Conservation (phyloP, 805 yeast genomes). For the Phaffomyces thermotolerans region DNA sequence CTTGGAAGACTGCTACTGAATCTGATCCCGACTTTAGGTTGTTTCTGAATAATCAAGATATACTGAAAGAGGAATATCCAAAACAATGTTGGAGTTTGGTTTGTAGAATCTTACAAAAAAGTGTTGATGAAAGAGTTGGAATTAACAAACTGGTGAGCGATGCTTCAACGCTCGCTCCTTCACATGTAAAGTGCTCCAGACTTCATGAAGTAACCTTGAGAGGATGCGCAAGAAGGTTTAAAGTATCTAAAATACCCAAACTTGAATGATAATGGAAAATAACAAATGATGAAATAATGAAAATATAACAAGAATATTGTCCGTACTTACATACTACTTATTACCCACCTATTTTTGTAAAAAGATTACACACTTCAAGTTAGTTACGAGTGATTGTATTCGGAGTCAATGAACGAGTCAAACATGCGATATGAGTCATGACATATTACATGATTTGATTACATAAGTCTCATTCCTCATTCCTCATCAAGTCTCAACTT, state of each 20-base stretch:
- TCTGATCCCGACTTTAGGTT: conserved; percentile 23
- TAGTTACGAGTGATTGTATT: no score
- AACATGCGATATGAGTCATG: no score
- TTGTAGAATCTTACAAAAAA: conserved; percentile 2
- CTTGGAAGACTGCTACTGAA: conserved; percentile 41
- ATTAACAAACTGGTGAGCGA: conserved; percentile 6
- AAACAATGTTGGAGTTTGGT: conserved; percentile 2
- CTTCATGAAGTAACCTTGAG: conserved; percentile 7
- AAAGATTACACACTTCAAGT: no score
- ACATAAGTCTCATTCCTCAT: no score
- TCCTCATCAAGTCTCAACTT: no score
- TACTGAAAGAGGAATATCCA: conserved; percentile 6
- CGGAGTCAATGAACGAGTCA: neutral
- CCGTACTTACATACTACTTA: no score
- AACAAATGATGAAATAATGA: no score
- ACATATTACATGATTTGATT: no score
- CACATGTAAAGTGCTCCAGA: conserved; percentile 1
- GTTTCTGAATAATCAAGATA: conserved; percentile 1
- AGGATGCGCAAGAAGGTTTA: conserved; percentile 8
- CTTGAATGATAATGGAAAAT: neutral
- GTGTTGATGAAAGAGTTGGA: conserved; percentile 6
- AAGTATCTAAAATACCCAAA: neutral
- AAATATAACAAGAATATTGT: no score
- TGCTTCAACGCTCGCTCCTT: neutral
- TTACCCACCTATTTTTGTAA: no score